Base-by-base conservation (phyloP, 306 rosid genomes). In the Clitoria ternatea region DNA sequence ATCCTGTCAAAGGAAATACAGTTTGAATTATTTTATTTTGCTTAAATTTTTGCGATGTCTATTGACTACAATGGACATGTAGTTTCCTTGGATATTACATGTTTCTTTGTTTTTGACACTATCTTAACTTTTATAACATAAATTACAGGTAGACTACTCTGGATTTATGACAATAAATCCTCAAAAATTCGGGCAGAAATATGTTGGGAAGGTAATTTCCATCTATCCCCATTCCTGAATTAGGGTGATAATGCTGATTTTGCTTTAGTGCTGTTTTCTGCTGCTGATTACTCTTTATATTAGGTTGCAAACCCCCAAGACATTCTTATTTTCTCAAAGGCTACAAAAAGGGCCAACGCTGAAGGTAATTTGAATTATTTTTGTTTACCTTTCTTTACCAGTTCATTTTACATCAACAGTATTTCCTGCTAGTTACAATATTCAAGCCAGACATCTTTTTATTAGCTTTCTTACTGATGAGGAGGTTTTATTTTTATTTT, bases 301-400 rank as follows among this genome's bases (percentile, higher is more conserved):
- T 73, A 94, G 99, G 99, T 94, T 61, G 99, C 99, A 65, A 94
- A 94, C 69, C 99, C 99, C 36, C 99, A 94, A 82, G 99, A 91
- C 83, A 91, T 94, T 82, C 97, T 94, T 72, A 91, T 94, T 79
- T 94, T 91, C 84, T 89, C 96, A 23, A 94, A 94, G 94, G 94
- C 95, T 69, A 67, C 96, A 63, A 85, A 50, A 83, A 89, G 71
- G 83, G 88, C 81, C 62, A 89, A 80, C 72, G 71, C 61, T 52
- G 96, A 65, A 81, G 95, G 97, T 91, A 83, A 77, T 80, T 69
- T 66, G 33, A 57, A 50, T 61, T 72, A 36, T 48, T 30, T 75
- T 73, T 64, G 66, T 57, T 63, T 69, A 30, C 22, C 61, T 19
- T 36, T 66, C 53, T 73, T 36, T 54, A 33, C 33, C 24, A 5